phyloP scores from a whole-genome alignment of 2,329 filamentous ascomycete genomes.

The Sporothrix variecibatus region DNA sequence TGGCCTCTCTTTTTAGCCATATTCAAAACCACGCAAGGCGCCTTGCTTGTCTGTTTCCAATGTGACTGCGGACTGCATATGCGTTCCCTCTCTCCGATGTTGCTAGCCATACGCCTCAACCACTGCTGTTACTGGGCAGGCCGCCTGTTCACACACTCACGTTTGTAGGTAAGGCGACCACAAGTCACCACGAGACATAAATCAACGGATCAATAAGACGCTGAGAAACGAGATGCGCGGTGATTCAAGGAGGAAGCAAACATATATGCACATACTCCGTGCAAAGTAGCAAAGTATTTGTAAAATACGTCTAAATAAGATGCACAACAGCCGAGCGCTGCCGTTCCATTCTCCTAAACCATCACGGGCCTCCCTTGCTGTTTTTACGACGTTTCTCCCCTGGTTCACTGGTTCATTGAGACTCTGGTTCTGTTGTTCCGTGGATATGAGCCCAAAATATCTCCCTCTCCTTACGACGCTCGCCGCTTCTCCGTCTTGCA shows the following conservation, averaged over 20 bases:
- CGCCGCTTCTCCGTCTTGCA: not conserved
- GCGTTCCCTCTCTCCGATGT: not conserved
- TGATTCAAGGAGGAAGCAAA: not conserved
- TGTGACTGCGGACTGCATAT: constrained; percentile 20
- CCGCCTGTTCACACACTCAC: not conserved
- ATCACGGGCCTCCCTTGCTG: not conserved
- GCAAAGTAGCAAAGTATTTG: too few relatives aligned
- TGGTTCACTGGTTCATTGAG: not conserved
- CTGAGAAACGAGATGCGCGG: constrained; percentile 13
- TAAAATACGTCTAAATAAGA: too few relatives aligned
- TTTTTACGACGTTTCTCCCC: not conserved
- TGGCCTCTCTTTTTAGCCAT: not conserved
- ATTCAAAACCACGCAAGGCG: not conserved
- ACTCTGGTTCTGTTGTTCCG: not conserved
- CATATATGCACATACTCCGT: not conserved
- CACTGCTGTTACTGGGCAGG: not conserved
- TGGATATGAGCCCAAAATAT: not conserved
- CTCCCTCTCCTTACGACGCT: not conserved
- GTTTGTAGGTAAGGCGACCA: too few relatives aligned
- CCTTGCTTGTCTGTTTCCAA: not conserved
- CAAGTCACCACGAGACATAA: not conserved
- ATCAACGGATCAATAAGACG: constrained; percentile 19
- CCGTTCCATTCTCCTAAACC: not conserved
- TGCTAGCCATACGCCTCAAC: not conserved
- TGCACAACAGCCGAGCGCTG: constrained; percentile 5